phyloP scores from a whole-genome alignment of 371 early-diverging fungal species.

The Rhizopus delemar region DNA sequence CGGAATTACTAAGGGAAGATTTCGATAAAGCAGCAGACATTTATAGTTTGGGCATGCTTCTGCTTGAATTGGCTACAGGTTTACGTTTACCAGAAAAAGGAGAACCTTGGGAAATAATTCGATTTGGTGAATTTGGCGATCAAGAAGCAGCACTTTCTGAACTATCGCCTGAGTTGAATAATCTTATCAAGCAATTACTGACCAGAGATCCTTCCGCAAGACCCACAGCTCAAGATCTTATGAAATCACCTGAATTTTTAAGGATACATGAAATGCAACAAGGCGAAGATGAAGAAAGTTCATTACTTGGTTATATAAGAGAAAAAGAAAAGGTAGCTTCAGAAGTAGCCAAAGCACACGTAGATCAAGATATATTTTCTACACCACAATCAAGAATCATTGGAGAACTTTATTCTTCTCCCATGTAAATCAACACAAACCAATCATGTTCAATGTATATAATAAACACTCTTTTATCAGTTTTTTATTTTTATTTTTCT shows the following conservation, averaged over 20 bases:
- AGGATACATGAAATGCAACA: neutral
- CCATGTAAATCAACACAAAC: constrained; percentile 1
- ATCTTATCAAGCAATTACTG: constrained; percentile 69
- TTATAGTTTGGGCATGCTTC: constrained; percentile 83
- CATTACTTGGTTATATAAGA: constrained; percentile 9
- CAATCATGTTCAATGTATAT: too few species aligned
- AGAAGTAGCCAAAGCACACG: neutral
- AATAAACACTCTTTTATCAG: too few species aligned
- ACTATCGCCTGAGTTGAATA: constrained; percentile 18
- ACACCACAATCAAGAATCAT: constrained; percentile 4
- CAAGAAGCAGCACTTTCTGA: constrained; percentile 23
- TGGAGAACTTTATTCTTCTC: neutral
- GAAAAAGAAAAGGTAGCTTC: constrained; percentile 6
- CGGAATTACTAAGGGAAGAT: constrained; percentile 80
- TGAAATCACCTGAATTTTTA: constrained; percentile 14
- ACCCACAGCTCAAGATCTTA: constrained; percentile 46
- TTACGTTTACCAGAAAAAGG: constrained; percentile 85
- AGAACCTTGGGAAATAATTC: constrained; percentile 80
- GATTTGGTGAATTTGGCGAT: constrained; percentile 72
- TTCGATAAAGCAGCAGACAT: constrained; percentile 87
- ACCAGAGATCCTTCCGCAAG: constrained; percentile 56
- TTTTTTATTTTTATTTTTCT: neutral
- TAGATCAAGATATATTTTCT: neutral
- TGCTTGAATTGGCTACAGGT: constrained; percentile 84
- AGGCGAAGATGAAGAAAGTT: neutral